A percentile compares a stretch with the other conserved stretches of the same genome.
Evolutionary conservation across 2,329 filamentous ascomycete genomes (phyloP).

Genomic region (Diaporthe caulivora): DNA sequence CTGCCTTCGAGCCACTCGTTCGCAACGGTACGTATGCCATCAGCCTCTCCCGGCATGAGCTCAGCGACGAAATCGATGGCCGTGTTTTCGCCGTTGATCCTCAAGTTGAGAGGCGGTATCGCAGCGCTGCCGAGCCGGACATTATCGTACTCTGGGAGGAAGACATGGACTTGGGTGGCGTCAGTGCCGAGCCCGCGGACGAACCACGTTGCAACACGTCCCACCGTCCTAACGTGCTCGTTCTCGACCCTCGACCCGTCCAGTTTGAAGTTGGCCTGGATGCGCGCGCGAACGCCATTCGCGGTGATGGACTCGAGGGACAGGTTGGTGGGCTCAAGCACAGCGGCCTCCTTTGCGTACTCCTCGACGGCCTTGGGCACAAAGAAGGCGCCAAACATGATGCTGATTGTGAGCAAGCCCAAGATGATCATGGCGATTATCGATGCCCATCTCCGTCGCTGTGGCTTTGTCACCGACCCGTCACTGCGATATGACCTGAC

Average conservation of each 20-base stretch:
- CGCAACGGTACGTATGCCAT: conserved; percentile 82
- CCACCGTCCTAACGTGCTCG: conserved; percentile 78
- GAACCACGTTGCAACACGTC: conserved; percentile 83
- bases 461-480: conserved; percentile 48
- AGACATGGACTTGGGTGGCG: conserved; percentile 79
- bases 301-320: conserved; percentile 88
- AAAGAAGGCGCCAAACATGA: conserved; percentile 85
- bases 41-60: conserved; percentile 79
- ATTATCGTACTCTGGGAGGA: conserved; percentile 85
- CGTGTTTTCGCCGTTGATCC: conserved; percentile 83
- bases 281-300: conserved; percentile 80
- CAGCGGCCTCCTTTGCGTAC: conserved; percentile 86
- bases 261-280: conserved; percentile 85
- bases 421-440: conserved; percentile 79
- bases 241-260: conserved; percentile 82
- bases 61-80: conserved; percentile 84
- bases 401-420: conserved; percentile 71
- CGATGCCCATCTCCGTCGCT: conserved; percentile 78
- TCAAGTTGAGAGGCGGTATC: conserved; percentile 81
- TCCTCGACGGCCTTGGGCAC: conserved; percentile 83
- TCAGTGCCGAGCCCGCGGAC: conserved; percentile 81
- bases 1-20: conserved; percentile 90
- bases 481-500: conserved; percentile 45
- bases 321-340: conserved; percentile 85
- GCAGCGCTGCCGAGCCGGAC: conserved; percentile 81